These are phyloP conservation scores for Turnera subulata DNA, from an alignment of 345 rosid species.

Conservation along the genomic window DNA sequence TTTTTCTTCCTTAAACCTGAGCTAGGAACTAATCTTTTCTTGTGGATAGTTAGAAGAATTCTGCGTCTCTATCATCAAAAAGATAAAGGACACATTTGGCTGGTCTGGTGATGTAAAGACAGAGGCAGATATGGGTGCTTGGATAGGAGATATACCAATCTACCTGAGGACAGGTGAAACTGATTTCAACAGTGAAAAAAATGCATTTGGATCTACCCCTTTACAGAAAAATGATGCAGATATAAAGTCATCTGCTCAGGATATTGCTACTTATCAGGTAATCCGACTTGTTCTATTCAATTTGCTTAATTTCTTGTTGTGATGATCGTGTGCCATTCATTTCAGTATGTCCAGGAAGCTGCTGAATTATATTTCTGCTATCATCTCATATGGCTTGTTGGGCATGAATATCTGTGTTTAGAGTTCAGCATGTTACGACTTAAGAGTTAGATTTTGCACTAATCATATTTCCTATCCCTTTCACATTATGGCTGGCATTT, in stretches of 20 bases:
- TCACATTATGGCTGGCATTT: no score
- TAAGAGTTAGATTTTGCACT: no score
- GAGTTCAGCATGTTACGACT: no score
- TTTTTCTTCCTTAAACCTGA: not conserved
- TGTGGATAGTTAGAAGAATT: slow-evolving; percentile 50
- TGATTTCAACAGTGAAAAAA: slow-evolving; percentile 30
- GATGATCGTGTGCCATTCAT: no score
- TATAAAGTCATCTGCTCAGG: slow-evolving; percentile 50
- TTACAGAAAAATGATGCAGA: slow-evolving; percentile 36
- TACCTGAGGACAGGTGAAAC: slow-evolving; percentile 42
- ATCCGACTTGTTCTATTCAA: not conserved
- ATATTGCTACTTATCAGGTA: slow-evolving; percentile 80
- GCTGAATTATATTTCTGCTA: not conserved
- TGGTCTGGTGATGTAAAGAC: slow-evolving; percentile 52
- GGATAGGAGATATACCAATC: slow-evolving; percentile 63
- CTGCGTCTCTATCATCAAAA: slow-evolving; percentile 40
- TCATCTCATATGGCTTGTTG: not conserved
- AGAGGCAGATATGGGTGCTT: slow-evolving; percentile 46
- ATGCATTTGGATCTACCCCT: slow-evolving; percentile 29
- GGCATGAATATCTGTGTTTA: no score
- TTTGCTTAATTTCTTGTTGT: no score
- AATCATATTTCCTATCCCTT: no score
- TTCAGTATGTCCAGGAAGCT: not conserved
- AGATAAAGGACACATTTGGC: slow-evolving; percentile 54
- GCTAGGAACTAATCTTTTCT: slow-evolving; percentile 7